These are phyloP conservation scores for Triticum urartu DNA, from an alignment of 176 grass and related monocot species.

Conservation along the genomic window DNA sequence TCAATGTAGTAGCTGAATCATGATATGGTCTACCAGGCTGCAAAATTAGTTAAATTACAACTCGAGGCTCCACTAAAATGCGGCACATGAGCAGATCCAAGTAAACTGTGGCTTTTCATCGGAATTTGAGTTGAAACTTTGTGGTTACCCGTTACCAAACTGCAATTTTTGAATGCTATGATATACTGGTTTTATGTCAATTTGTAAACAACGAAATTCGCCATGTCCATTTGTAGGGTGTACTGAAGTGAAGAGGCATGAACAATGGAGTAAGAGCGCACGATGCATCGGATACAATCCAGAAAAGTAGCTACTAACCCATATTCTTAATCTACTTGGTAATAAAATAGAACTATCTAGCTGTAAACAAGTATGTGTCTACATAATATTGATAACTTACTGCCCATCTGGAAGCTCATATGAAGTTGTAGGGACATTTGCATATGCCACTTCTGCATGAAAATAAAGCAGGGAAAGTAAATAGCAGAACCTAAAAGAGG, in stretches of 20 bases:
- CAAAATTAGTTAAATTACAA: background rate
- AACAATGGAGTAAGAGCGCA: no score
- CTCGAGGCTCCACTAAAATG: background rate
- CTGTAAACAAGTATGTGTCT: background rate
- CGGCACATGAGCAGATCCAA: background rate
- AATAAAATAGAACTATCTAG: constrained; percentile 14
- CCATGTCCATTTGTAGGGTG: background rate
- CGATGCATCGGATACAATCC: no score
- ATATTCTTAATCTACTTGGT: background rate
- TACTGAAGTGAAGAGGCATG: background rate
- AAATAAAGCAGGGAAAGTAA: constrained; percentile 40
- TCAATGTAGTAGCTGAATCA: background rate
- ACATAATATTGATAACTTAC: constrained; percentile 63
- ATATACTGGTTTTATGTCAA: background rate
- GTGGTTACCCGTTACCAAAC: background rate
- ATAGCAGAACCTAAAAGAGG: constrained; percentile 2
- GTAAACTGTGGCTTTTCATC: background rate
- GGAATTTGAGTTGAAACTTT: background rate
- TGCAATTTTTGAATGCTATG: background rate
- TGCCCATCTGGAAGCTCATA: constrained; percentile 99
- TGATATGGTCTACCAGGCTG: constrained; percentile 2
- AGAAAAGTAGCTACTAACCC: background rate
- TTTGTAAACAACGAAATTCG: background rate
- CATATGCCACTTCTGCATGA: constrained; percentile 91
- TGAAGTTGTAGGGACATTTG: constrained; percentile 94